Evolutionary conservation across 2,329 filamentous ascomycete genomes (phyloP).

Genomic region (Remersonia thermophila): DNA sequence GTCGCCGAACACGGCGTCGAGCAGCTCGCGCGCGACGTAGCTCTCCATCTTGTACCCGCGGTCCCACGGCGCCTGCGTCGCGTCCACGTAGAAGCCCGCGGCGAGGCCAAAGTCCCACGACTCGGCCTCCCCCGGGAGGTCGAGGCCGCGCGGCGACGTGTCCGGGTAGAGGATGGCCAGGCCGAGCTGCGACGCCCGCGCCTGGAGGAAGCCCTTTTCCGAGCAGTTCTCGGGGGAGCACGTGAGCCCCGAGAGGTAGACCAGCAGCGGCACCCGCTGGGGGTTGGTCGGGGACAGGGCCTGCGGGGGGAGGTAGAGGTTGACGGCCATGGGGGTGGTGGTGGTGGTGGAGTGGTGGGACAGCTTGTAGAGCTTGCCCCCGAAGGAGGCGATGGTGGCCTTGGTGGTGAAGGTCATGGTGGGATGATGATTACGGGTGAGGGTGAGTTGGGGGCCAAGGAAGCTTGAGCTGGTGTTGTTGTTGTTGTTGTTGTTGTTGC

Average conservation of each 20-base stretch:
- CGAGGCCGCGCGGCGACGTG: slow-evolving; percentile 77
- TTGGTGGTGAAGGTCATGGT: slow-evolving; percentile 58
- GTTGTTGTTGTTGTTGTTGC: too few species aligned
- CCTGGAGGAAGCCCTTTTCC: slow-evolving; percentile 84
- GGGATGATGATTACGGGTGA: not conserved
- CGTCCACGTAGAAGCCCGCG: slow-evolving; percentile 91
- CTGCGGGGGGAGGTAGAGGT: slow-evolving; percentile 76
- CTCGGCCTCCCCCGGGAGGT: slow-evolving; percentile 75
- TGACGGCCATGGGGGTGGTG: slow-evolving; percentile 80
- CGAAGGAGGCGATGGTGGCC: slow-evolving; percentile 80
- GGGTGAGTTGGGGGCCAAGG: not conserved
- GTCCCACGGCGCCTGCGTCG: slow-evolving; percentile 60
- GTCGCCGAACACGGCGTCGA: slow-evolving; percentile 55
- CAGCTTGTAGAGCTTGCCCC: slow-evolving; percentile 90
- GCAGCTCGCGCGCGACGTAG: slow-evolving; percentile 86
- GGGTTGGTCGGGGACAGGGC: slow-evolving; percentile 36
- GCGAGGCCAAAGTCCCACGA: slow-evolving; percentile 83
- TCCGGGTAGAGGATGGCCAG: slow-evolving; percentile 94
- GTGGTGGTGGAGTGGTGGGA: slow-evolving; percentile 69
- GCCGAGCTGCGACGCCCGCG: slow-evolving; percentile 62
- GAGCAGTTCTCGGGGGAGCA: slow-evolving; percentile 83
- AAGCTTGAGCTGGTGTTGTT: too few species aligned
- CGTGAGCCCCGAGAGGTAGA: slow-evolving; percentile 89
- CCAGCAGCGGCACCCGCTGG: slow-evolving; percentile 66
- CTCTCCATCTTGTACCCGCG: slow-evolving; percentile 86